Percentiles rank a stretch among this genome's conserved stretches.
These are phyloP conservation scores for Pleurotus sapidus DNA, from an alignment of 768 basidiomycete genomes.

Conservation along the genomic window DNA sequence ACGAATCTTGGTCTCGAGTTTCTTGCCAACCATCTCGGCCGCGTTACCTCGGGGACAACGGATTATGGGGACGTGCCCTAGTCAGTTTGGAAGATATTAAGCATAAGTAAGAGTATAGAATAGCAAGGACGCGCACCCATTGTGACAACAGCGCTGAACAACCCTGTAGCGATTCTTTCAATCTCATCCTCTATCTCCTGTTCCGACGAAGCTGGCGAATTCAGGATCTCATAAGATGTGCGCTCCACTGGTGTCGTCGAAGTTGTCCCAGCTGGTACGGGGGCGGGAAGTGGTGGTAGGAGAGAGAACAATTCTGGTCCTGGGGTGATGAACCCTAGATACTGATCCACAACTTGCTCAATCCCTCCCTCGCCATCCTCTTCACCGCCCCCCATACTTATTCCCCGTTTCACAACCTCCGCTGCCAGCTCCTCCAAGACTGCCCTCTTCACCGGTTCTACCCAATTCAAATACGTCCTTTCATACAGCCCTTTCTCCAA, in stretches of 20 bases:
- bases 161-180: constrained; percentile 83
- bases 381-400: constrained; percentile 26
- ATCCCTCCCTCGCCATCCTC: constrained; percentile 12
- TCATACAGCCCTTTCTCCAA: constrained; percentile 88
- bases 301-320: constrained; percentile 92
- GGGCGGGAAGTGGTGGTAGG: constrained; percentile 52
- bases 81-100: background rate
- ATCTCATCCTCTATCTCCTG: constrained; percentile 91
- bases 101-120: background rate
- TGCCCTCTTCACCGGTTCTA: constrained; percentile 84
- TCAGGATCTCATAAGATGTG: constrained; percentile 83
- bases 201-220: constrained; percentile 88
- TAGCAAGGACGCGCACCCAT: constrained; percentile 52
- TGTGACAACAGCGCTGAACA: constrained; percentile 90
- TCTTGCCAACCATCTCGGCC: constrained; percentile 98
- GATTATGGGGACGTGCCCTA: constrained; percentile 92
- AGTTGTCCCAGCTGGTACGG: constrained; percentile 29
- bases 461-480: constrained; percentile 92
- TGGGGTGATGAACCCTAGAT: constrained; percentile 93
- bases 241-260: constrained; percentile 32
- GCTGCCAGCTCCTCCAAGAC: constrained; percentile 93
- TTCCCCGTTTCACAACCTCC: constrained; percentile 80
- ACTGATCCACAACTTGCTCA: constrained; percentile 87
- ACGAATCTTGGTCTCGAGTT: constrained; percentile 87
- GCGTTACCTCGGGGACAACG: constrained; percentile 94